These are phyloP conservation scores for Corymbia calophylla DNA, from an alignment of 441 rosid genomes.

Conservation along the genomic window DNA sequence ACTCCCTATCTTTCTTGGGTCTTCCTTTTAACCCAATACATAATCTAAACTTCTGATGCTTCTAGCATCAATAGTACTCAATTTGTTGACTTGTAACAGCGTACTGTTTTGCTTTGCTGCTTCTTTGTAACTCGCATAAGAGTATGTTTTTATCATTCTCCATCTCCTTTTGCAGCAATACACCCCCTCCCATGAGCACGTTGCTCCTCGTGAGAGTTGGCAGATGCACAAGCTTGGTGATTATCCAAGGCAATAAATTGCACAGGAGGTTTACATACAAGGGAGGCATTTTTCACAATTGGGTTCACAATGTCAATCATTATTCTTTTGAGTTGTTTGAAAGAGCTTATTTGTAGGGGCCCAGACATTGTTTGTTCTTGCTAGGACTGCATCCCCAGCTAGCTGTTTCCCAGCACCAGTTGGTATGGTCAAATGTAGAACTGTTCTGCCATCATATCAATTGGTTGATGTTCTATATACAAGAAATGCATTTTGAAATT, in stretches of 20 bases:
- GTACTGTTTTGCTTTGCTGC: neutral
- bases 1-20: neutral
- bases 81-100: neutral
- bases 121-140: neutral
- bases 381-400: slow-evolving; percentile 8
- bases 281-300: slow-evolving; percentile 27
- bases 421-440: slow-evolving; percentile 19
- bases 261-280: slow-evolving; percentile 18
- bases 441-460: slow-evolving; percentile 9
- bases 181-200: slow-evolving; percentile 57
- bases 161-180: slow-evolving; percentile 43
- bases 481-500: slow-evolving; percentile 1
- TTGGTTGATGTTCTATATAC: neutral
- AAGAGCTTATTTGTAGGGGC: slow-evolving; percentile 18
- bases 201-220: slow-evolving; percentile 93
- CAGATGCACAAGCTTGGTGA: slow-evolving; percentile 60
- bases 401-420: slow-evolving; percentile 10
- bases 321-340: slow-evolving; percentile 26
- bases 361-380: slow-evolving; percentile 10
- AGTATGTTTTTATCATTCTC: neutral
- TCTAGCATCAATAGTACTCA: neutral
- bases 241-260: slow-evolving; percentile 32
- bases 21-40: neutral
- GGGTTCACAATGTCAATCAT: slow-evolving; percentile 27
- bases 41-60: neutral